A percentile compares a stretch with the other conserved stretches of the same genome.
Conservation (phyloP, 305 asterid genomes). For the Solanum hybrid region DNA sequence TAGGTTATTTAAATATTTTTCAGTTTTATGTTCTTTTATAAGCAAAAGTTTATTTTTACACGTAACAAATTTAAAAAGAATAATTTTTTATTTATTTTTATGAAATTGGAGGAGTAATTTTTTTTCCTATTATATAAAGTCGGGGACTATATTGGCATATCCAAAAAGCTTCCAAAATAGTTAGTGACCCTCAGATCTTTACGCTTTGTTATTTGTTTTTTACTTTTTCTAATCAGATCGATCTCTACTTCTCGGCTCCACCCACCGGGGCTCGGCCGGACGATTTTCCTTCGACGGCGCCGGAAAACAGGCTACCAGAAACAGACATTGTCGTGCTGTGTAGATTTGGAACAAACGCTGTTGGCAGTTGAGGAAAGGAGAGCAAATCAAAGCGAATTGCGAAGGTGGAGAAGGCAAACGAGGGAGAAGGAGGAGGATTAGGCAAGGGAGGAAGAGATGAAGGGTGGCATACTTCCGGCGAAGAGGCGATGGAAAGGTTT, state of each 20-base stretch:
- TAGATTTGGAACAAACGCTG: neutral
- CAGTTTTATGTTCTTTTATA: neutral
- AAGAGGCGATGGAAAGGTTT: slow-evolving; percentile 85
- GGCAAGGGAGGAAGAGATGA: slow-evolving; percentile 23
- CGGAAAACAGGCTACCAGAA: neutral
- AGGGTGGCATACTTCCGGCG: slow-evolving; percentile 46
- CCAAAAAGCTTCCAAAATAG: neutral
- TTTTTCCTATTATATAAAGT: neutral
- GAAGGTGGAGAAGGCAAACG: neutral
- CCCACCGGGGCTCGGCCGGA: neutral
- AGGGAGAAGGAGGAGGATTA: slow-evolving; percentile 2
- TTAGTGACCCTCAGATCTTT: neutral
- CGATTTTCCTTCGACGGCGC: neutral
- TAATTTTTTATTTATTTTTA: neutral
- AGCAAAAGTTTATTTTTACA: neutral
- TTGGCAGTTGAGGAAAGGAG: neutral
- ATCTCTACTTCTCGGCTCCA: neutral
- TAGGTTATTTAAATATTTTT: neutral
- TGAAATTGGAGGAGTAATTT: neutral
- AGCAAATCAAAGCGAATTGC: neutral
- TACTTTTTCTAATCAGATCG: neutral
- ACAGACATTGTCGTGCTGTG: neutral
- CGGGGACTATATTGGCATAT: neutral
- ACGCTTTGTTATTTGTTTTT: neutral
- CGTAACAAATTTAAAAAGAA: neutral